These are phyloP conservation scores for Cryptococcus jaspeensis DNA, from an alignment of 1,284 basidiomycete genomes.

Conservation along the genomic window DNA sequence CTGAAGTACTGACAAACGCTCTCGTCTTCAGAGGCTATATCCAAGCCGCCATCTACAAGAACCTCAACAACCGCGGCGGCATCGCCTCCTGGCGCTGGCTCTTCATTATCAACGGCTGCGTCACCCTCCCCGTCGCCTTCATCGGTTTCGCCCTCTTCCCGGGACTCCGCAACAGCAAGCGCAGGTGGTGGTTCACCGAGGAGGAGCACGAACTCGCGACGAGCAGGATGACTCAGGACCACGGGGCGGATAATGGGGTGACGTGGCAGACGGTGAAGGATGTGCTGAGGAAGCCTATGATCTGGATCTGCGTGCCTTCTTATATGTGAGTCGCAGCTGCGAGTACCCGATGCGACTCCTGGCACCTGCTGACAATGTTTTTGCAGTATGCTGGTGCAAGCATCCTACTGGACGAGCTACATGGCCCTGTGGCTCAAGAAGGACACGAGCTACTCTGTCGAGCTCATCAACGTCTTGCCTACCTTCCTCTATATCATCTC, in stretches of 20 bases:
- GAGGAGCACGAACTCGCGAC: slow-evolving; percentile 8
- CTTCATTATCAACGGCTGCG: slow-evolving; percentile 42
- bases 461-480: slow-evolving; percentile 11
- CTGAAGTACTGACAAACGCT: slow-evolving; percentile 2
- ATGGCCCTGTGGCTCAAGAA: slow-evolving; percentile 33
- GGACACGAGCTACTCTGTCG: slow-evolving; percentile 7
- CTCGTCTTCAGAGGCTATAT: slow-evolving; percentile 39
- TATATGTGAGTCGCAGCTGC: slow-evolving; percentile 28
- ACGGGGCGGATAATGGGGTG: slow-evolving; percentile 19
- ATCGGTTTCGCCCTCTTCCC: slow-evolving; percentile 40
- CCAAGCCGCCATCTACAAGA: slow-evolving; percentile 42
- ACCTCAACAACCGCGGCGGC: slow-evolving; percentile 37
- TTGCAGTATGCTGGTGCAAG: slow-evolving; percentile 22
- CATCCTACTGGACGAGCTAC: slow-evolving; percentile 27
- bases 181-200: slow-evolving; percentile 29
- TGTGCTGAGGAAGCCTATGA: slow-evolving; percentile 25
- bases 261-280: slow-evolving; percentile 25
- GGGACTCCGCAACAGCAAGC: slow-evolving; percentile 29
- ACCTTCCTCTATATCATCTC: slow-evolving; percentile 11
- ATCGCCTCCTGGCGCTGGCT: slow-evolving; percentile 41
- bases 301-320: slow-evolving; percentile 25
- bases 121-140: slow-evolving; percentile 44
- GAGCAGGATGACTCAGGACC: not conserved
- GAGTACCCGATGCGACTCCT: too few relatives aligned
- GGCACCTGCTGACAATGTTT: not conserved